A percentile compares a stretch with the other conserved stretches of the same genome.
Evolutionary conservation across 192 early-diverging fungal species (phyloP).

Genomic region (Geosiphon pyriformis): DNA sequence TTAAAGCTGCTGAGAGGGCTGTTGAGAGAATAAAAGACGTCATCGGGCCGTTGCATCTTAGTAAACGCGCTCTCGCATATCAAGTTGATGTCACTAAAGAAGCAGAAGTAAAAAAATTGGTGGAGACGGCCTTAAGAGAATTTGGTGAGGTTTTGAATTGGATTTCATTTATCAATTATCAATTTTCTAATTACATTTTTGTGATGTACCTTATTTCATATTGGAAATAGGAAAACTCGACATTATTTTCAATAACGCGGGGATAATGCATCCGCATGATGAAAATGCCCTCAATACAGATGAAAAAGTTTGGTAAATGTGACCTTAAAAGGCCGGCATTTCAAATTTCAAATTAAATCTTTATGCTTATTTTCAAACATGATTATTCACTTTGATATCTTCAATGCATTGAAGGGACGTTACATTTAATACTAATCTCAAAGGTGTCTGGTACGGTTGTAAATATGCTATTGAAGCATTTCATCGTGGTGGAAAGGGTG

Average conservation of each 20-base stretch:
- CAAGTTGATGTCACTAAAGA: constrained; percentile 71
- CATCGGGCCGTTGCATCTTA: constrained; percentile 27
- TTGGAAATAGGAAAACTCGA: constrained; percentile 59
- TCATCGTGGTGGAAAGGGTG: constrained; percentile 52
- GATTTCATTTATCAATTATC: neutral
- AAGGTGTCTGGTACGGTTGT: constrained; percentile 87
- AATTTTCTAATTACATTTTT: neutral
- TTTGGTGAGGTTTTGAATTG: constrained; percentile 49
- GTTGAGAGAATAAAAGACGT: constrained; percentile 48
- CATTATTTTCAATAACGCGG: constrained; percentile 84
- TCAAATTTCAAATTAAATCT: constrained; percentile 25
- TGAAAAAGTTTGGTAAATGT: constrained; percentile 74
- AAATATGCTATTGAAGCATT: constrained; percentile 76
- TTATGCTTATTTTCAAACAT: too few species aligned
- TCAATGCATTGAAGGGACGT: constrained; percentile 41
- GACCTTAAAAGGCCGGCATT: too few species aligned
- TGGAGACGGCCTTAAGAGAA: constrained; percentile 56
- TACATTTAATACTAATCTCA: constrained; percentile 79
- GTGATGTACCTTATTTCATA: too few species aligned
- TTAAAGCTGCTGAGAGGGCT: constrained; percentile 45
- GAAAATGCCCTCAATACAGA: constrained; percentile 73
- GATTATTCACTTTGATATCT: too few species aligned
- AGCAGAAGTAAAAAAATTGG: constrained; percentile 59
- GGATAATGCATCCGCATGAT: constrained; percentile 77
- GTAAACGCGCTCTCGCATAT: constrained; percentile 51